phyloP scores from a whole-genome alignment of 371 early-diverging fungal species.

The Capillidium rhysosporum region DNA sequence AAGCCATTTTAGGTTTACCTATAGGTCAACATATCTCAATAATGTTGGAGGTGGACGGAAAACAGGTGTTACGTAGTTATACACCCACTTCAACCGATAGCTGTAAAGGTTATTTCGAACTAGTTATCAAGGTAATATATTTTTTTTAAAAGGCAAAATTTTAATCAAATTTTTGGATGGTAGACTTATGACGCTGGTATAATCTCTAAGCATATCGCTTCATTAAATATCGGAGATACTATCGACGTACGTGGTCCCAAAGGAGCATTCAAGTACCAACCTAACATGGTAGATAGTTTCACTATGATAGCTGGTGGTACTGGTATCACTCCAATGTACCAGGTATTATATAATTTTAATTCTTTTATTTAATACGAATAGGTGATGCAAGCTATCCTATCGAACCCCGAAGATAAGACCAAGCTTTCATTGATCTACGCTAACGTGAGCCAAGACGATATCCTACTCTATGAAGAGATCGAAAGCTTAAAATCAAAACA shows the following conservation, averaged over 20 bases:
- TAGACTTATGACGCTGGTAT: constrained; percentile 73
- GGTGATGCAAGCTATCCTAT: constrained; percentile 63
- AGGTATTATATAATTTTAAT: constrained; percentile 19
- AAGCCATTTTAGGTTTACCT: constrained; percentile 59
- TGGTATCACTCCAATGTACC: constrained; percentile 91
- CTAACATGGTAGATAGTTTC: constrained; percentile 55
- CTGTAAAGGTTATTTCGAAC: constrained; percentile 70
- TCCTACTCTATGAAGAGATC: constrained; percentile 66
- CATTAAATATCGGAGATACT: constrained; percentile 59
- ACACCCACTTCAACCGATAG: constrained; percentile 77
- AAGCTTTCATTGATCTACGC: constrained; percentile 70
- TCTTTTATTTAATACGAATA: constrained; percentile 9
- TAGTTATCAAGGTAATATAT: constrained; percentile 75
- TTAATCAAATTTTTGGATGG: neutral
- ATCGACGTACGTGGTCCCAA: constrained; percentile 76
- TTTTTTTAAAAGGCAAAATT: neutral
- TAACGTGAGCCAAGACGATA: constrained; percentile 78
- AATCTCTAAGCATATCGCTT: constrained; percentile 55
- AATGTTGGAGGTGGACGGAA: constrained; percentile 67
- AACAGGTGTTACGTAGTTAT: constrained; percentile 73
- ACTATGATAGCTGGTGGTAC: constrained; percentile 92
- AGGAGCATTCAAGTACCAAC: constrained; percentile 72
- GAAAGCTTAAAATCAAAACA: constrained; percentile 52
- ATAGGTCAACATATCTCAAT: constrained; percentile 88
- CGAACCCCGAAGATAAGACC: constrained; percentile 71